Percentiles rank a stretch among this genome's conserved stretches.
phyloP scores from a whole-genome alignment of 108 stramenopile genomes.

The Nannochloropsis gaditana region DNA sequence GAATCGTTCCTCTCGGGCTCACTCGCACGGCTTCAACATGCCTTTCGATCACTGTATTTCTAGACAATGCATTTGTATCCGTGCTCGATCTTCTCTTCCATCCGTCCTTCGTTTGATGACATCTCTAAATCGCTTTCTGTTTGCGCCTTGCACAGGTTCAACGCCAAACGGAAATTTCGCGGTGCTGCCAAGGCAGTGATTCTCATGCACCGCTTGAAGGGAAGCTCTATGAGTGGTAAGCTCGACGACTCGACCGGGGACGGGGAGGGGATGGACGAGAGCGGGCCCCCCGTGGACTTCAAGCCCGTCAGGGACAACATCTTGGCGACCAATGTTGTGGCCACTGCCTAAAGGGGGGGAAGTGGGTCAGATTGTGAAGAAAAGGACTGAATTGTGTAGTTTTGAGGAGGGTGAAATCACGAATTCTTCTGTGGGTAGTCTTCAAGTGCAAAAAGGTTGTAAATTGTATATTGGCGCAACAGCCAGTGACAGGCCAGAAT shows the following conservation, averaged over 20 bases:
- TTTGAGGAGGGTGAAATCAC: too few species aligned
- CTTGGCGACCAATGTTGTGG: neutral
- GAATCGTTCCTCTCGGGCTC: too few species aligned
- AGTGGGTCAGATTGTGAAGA: neutral
- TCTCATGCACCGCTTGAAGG: neutral
- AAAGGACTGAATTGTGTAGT: neutral
- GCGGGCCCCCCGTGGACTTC: neutral
- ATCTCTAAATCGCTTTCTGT: too few species aligned
- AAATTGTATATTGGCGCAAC: too few species aligned
- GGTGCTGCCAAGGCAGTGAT: slow-evolving; percentile 59
- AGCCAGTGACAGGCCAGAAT: too few species aligned
- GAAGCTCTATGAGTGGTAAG: neutral
- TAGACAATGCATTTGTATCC: too few species aligned
- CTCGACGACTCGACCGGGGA: neutral
- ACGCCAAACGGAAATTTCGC: slow-evolving; percentile 63
- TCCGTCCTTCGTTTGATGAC: neutral
- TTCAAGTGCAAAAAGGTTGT: too few species aligned
- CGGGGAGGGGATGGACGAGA: neutral
- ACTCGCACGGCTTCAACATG: too few species aligned
- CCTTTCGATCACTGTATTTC: too few species aligned
- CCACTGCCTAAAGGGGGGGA: neutral
- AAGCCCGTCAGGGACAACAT: neutral
- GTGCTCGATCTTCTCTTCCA: neutral
- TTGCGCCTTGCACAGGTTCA: slow-evolving; percentile 34
- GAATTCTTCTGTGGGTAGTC: too few species aligned